Percentiles rank a stretch among this genome's conserved stretches.
These are phyloP conservation scores for Diutina mesorugosa DNA, from an alignment of 1,139 yeast genomes.

Conservation along the genomic window DNA sequence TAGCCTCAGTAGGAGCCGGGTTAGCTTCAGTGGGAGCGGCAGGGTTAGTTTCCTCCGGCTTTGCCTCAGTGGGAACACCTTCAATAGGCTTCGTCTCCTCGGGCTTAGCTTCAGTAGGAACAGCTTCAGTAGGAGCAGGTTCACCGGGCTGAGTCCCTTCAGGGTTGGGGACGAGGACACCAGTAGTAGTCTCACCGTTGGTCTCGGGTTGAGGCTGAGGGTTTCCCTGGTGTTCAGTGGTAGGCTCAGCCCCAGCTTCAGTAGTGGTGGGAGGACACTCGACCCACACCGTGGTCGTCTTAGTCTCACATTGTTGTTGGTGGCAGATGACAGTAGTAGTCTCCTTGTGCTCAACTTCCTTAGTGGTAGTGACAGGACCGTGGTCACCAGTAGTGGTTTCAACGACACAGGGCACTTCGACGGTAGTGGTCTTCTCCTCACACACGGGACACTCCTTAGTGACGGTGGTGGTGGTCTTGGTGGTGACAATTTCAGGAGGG, in stretches of 20 bases:
- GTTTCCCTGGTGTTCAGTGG: background rate
- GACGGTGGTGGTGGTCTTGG: background rate
- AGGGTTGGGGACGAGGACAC: background rate
- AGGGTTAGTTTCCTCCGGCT: background rate
- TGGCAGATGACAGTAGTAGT: background rate
- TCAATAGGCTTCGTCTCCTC: background rate
- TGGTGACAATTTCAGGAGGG: background rate
- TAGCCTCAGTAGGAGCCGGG: background rate
- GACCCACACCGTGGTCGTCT: background rate
- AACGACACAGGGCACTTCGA: background rate
- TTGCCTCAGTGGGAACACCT: background rate
- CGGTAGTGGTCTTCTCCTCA: background rate
- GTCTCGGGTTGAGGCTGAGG: background rate
- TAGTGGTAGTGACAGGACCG: background rate
- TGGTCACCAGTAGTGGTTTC: background rate
- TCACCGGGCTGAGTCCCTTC: background rate
- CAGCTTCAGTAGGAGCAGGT: background rate
- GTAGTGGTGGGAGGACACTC: background rate
- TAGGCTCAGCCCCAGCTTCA: background rate
- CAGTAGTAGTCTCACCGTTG: background rate
- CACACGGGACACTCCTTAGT: background rate
- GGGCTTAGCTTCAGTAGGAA: background rate
- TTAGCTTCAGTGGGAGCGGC: background rate
- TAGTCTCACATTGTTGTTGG: background rate
- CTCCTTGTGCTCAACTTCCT: background rate